Conservation (phyloP, 2,329 filamentous ascomycete genomes). For the Fusarium scirpi region DNA sequence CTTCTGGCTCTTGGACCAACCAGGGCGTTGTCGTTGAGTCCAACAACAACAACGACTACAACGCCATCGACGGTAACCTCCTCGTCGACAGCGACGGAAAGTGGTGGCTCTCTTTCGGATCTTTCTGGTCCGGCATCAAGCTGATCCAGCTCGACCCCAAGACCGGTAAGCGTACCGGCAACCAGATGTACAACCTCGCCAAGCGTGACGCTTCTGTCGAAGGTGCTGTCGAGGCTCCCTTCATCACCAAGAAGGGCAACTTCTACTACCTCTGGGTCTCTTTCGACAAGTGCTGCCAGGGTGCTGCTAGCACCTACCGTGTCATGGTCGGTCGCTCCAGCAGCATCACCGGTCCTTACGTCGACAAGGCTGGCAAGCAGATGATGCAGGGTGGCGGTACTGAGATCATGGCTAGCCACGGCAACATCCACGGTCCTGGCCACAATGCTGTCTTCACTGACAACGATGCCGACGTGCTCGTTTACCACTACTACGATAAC, state of each 20-base stretch:
- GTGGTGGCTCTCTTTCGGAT: conserved; percentile 52
- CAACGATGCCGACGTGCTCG: conserved; percentile 48
- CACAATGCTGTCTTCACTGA: conserved; percentile 51
- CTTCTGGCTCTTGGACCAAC: conserved; percentile 49
- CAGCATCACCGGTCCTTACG: conserved; percentile 47
- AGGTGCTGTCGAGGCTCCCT: conserved; percentile 49
- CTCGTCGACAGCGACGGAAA: conserved; percentile 44
- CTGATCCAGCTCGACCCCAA: conserved; percentile 44
- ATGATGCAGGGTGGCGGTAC: conserved; percentile 50
- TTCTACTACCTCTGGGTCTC: conserved; percentile 52
- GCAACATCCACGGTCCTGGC: conserved; percentile 48
- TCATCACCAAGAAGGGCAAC: conserved; percentile 46
- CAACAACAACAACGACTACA: conserved; percentile 40
- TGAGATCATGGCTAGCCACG: conserved; percentile 48
- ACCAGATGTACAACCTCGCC: conserved; percentile 45
- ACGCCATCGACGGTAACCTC: conserved; percentile 50
- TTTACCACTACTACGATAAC: conserved; percentile 50
- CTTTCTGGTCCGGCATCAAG: conserved; percentile 51
- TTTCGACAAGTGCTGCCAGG: conserved; percentile 49
- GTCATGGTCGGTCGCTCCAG: conserved; percentile 51
- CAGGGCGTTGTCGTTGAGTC: conserved; percentile 48
- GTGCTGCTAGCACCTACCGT: conserved; percentile 49
- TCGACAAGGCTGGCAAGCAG: conserved; percentile 43
- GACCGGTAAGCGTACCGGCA: conserved; percentile 45
- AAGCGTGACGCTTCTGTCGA: conserved; percentile 20